Percentiles rank a stretch among this genome's conserved stretches.
Conservation (phyloP, 2,329 filamentous ascomycete species). For the Rhytidhysteron rufulum region DNA sequence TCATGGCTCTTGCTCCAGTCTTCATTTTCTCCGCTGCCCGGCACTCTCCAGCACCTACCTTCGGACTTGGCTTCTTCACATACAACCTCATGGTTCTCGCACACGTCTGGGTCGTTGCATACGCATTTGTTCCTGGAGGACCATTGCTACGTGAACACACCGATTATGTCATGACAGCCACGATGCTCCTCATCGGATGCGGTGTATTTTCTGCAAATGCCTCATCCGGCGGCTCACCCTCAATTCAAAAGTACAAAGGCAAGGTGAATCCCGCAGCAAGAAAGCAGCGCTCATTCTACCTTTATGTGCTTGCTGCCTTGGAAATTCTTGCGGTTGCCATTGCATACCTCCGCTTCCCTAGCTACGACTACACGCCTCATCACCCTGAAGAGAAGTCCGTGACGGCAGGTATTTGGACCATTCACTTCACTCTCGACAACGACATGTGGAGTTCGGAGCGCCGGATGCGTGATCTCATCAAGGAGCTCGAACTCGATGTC, state of each 20-base stretch:
- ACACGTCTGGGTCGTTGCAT: slow-evolving; percentile 97
- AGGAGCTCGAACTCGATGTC: slow-evolving; percentile 95
- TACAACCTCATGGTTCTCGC: slow-evolving; percentile 97
- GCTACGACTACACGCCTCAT: slow-evolving; percentile 86
- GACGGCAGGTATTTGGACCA: slow-evolving; percentile 97
- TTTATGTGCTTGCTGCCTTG: slow-evolving; percentile 68
- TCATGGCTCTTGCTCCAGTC: slow-evolving; percentile 74
- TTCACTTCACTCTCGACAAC: slow-evolving; percentile 96
- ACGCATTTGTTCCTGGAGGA: slow-evolving; percentile 94
- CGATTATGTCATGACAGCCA: slow-evolving; percentile 89
- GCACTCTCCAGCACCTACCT: slow-evolving; percentile 72
- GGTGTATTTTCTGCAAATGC: slow-evolving; percentile 69
- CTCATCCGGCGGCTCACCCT: slow-evolving; percentile 45
- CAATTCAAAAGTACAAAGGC: slow-evolving; percentile 37
- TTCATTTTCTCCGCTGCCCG: slow-evolving; percentile 73
- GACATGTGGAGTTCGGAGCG: slow-evolving; percentile 98
- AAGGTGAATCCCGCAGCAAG: slow-evolving; percentile 47
- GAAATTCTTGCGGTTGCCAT: slow-evolving; percentile 77
- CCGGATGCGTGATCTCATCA: slow-evolving; percentile 85
- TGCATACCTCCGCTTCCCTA: slow-evolving; percentile 87
- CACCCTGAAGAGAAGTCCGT: slow-evolving; percentile 82
- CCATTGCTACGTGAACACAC: slow-evolving; percentile 89
- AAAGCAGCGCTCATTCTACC: slow-evolving; percentile 61
- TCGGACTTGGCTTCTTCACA: slow-evolving; percentile 82
- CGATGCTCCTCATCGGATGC: slow-evolving; percentile 77